Evolutionary conservation across 805 yeast genomes (phyloP), one percentile per base, ranked within the genome.

Genomic region (Alloascoidea hylecoeti): DNA sequence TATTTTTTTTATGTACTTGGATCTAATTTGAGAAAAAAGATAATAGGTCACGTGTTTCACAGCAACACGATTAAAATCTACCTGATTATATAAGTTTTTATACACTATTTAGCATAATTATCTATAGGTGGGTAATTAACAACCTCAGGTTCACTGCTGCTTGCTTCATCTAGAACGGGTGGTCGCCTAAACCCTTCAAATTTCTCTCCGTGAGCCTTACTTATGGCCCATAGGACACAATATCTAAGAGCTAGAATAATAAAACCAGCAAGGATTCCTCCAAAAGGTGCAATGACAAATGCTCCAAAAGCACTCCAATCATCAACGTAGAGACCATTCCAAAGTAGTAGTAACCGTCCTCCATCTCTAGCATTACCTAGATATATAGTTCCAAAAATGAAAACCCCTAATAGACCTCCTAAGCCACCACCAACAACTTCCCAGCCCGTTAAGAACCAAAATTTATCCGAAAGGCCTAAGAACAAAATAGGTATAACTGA

Each of bases 241-340:
- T 71, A 52, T 57, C 92, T 67, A 13, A 64, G 16, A 2, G 49
- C 76, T 17, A 80, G 66, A 34, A 67, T 63, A 18, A 63, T 48
- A 12, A 71, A 55, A 2, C 82, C 76, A 43, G 77, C 61, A 4
- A 78, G 43, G 2, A 86, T 45, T 6, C 89, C 85, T 17, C 89
- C 94, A 33, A 77, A 66, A 4, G 96, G 96, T 1, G 96, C 92
- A 44, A 78, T 81, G 4, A 82, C 89, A 57, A 88, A 88, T 2
- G 96, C 95, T 16, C 95, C 96, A 60, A 88, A 88, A 0, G 94
- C 77, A 49, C 94, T 83, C 96, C 96, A 88, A 52, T 88, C 96
- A 37, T 68, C 70, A 43, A 68, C 62, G 50, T 88, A 88, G 17
- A 88, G 60, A 34, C 96, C 96, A 49, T 80, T 75, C 74, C 78